phyloP scores from a whole-genome alignment of 441 rosid species.

The Kokia cookei region DNA sequence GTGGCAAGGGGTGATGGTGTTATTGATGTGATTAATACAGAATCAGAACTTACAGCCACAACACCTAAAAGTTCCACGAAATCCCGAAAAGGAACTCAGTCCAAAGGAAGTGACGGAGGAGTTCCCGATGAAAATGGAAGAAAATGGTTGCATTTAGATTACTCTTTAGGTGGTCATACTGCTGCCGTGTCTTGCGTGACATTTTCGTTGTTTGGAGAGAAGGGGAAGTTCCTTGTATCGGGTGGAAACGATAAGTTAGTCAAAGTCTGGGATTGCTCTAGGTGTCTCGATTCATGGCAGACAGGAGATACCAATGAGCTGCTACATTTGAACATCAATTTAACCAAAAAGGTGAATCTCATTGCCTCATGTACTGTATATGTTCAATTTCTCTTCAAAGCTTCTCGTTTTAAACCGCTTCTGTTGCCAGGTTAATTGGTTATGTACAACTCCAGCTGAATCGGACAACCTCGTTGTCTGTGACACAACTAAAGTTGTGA shows the following conservation, averaged over 20 bases:
- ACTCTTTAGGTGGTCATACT: slow-evolving; percentile 69
- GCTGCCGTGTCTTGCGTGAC: slow-evolving; percentile 79
- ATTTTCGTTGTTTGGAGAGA: slow-evolving; percentile 70
- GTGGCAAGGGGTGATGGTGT: slow-evolving; percentile 90
- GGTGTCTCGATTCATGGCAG: slow-evolving; percentile 33
- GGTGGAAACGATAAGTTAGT: slow-evolving; percentile 86
- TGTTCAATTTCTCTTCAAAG: not conserved
- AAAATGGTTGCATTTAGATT: slow-evolving; percentile 67
- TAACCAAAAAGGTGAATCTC: slow-evolving; percentile 53
- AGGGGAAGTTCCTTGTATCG: slow-evolving; percentile 66
- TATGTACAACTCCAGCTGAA: slow-evolving; percentile 65
- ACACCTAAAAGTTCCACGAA: slow-evolving; percentile 33
- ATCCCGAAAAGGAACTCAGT: slow-evolving; percentile 50
- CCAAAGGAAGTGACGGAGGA: slow-evolving; percentile 29
- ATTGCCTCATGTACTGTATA: not conserved
- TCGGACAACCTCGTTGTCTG: slow-evolving; percentile 84
- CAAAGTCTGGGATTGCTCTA: slow-evolving; percentile 68
- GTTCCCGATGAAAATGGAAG: slow-evolving; percentile 18
- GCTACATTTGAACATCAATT: slow-evolving; percentile 48
- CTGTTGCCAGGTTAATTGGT: slow-evolving; percentile 76
- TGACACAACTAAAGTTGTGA: slow-evolving; percentile 82
- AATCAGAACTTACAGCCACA: slow-evolving; percentile 46
- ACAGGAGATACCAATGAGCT: slow-evolving; percentile 22
- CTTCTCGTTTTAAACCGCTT: not conserved
- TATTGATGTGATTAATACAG: slow-evolving; percentile 59